Percentiles rank a stretch among this genome's conserved stretches.
These are phyloP conservation scores for Ilex paraguariensis DNA, from an alignment of 305 asterid species.

Conservation along the genomic window DNA sequence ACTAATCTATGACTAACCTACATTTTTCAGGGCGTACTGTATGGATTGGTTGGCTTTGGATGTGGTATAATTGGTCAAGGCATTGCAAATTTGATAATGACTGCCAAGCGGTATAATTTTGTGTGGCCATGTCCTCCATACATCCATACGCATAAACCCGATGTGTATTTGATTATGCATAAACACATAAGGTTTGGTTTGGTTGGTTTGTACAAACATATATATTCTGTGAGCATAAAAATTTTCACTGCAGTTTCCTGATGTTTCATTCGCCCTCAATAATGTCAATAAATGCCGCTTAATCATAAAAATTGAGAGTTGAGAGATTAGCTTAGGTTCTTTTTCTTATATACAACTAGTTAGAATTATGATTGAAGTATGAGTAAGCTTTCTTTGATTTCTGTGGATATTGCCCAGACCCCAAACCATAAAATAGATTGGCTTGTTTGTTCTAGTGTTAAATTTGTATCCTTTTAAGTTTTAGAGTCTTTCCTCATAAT, in stretches of 20 bases:
- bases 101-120: conserved; percentile 72
- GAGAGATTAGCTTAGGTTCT: no score
- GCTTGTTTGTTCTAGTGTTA: no score
- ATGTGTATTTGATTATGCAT: neutral
- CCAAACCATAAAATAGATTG: no score
- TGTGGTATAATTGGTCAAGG: conserved; percentile 98
- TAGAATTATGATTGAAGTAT: no score
- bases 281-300: neutral
- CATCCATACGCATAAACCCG: neutral
- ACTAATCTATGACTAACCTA: neutral
- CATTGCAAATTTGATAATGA: conserved; percentile 88
- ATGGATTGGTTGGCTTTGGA: conserved; percentile 92
- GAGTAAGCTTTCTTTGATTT: no score
- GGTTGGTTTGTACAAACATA: neutral
- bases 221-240: neutral
- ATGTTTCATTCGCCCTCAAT: neutral
- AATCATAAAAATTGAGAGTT: no score
- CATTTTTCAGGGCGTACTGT: conserved; percentile 68
- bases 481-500: no score
- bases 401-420: no score
- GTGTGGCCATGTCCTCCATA: neutral
- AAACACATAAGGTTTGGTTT: neutral
- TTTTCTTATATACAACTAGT: no score
- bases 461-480: no score
- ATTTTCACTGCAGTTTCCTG: neutral